phyloP scores from a whole-genome alignment of 2,329 filamentous ascomycete species.

The Pseudopithomyces chartarum region DNA sequence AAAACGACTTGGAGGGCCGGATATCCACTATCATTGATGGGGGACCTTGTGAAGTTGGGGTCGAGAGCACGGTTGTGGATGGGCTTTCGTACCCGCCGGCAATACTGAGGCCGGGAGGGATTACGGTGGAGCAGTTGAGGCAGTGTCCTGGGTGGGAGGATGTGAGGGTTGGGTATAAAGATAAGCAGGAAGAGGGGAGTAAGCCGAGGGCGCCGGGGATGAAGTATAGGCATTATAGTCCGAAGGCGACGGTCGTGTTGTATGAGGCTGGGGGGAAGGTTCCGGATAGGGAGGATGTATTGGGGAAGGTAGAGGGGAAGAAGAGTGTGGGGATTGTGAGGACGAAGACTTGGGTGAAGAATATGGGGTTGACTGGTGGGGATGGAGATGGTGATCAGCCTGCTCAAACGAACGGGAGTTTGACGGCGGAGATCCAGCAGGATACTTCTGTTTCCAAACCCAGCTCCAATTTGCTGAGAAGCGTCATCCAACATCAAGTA shows the following conservation, averaged over 20 bases:
- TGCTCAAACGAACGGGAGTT: conserved; percentile 17
- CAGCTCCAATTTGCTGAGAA: conserved; percentile 40
- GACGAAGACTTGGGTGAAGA: conserved; percentile 31
- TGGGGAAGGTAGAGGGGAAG: conserved; percentile 24
- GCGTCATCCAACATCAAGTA: conserved; percentile 40
- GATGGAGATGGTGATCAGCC: neutral
- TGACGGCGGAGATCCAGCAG: neutral
- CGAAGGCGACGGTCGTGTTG: conserved; percentile 81
- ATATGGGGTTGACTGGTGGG: conserved; percentile 21
- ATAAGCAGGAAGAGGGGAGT: conserved; percentile 68
- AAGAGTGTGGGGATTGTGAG: conserved; percentile 48
- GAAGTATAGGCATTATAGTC: conserved; percentile 99
- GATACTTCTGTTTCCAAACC: neutral
- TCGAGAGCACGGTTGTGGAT: conserved; percentile 97
- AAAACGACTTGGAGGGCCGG: conserved; percentile 78
- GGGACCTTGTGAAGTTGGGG: conserved; percentile 82
- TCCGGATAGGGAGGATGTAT: conserved; percentile 35
- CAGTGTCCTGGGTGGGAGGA: conserved; percentile 79
- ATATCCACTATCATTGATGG: conserved; percentile 91
- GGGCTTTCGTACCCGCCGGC: conserved; percentile 80
- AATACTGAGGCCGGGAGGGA: conserved; percentile 83
- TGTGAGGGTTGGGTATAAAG: conserved; percentile 78
- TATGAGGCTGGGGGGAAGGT: conserved; percentile 65
- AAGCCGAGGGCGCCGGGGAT: conserved; percentile 86
- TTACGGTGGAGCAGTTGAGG: conserved; percentile 80